Evolutionary conservation across 345 rosid species (phyloP), one percentile per base, ranked within the genome.

Genomic region (Eucalyptus brandiana): DNA sequence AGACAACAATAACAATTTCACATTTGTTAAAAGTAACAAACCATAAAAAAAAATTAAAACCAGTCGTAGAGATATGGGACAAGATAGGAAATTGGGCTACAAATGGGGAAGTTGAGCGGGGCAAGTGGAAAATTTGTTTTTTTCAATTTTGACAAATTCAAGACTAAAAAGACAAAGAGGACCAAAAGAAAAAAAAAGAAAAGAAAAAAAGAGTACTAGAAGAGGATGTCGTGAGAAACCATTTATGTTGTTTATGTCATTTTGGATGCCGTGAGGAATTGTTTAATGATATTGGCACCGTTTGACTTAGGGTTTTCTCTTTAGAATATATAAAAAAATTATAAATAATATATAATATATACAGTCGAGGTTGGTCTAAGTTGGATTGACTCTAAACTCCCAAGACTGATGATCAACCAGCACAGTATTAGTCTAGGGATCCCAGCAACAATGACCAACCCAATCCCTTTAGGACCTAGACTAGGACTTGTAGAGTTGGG

Each of bases 401-500:
- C 1, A 51, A 2, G 1, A 18, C 1, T 1, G 0, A 53, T 19
- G 10, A 19, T 0, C 18, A 5, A 53, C 58, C 5, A 8, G 1
- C 4, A 7, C 4, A 19, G 0, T 19, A 53, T 1, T 19, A 8
- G 0, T 53, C 2, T 19, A 53, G 2, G 2, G 58, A 53, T 53
- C 10, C 24, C 0, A 53, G 0, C 4, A 53, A 1, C 10, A 53
- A 53, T 10, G 1, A 53, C 1, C 4, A 0, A 19, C 4, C 56
- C 5, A 19, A 19, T 53, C 5, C 2, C 24, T 0, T 7, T 53
- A 18, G 2, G 24, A 18, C 1, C 10, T 7, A 19, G 0, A 19
- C 1, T 0, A 51, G 0, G 9, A 51, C 56, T 4, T 2, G 0
- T 0, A 7, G 1, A 2, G 2, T 51, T 0, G 1, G 2, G 56